These are phyloP conservation scores for Nitzschia palea DNA, from an alignment of 108 stramenopile genomes.

Conservation along the genomic window DNA sequence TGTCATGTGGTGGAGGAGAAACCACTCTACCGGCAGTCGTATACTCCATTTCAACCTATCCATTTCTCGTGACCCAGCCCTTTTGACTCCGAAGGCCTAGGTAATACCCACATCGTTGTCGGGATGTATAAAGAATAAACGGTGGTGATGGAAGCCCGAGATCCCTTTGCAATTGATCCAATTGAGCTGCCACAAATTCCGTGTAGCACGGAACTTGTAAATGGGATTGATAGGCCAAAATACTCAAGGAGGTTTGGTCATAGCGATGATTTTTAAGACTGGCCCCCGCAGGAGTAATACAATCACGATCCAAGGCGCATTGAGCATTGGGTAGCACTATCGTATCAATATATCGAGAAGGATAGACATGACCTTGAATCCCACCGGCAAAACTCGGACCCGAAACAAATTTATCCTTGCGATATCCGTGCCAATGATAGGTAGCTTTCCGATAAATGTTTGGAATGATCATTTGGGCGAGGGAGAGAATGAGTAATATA, in stretches of 20 bases:
- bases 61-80: not conserved
- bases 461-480: too few species aligned
- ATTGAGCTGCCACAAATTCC: conserved; percentile 18
- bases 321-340: conserved; percentile 33
- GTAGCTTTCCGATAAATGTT: too few species aligned
- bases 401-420: conserved; percentile 21
- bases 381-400: conserved; percentile 39
- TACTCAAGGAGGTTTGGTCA: conserved; percentile 38
- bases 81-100: too few species aligned
- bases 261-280: conserved; percentile 22
- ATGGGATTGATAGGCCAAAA: conserved; percentile 33
- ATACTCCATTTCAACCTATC: not conserved
- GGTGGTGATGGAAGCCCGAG: not conserved
- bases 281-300: conserved; percentile 25
- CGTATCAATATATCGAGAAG: conserved; percentile 33
- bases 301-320: conserved; percentile 33
- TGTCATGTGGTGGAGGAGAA: too few species aligned
- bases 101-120: conserved; percentile 9
- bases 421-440: conserved; percentile 27
- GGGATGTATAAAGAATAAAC: conserved; percentile 13
- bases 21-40: not conserved
- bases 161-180: conserved; percentile 12
- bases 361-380: conserved; percentile 36
- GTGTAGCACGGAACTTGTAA: conserved; percentile 18
- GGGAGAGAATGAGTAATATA: too few species aligned